Percentiles rank a stretch among this genome's conserved stretches.
Evolutionary conservation across 768 basidiomycete genomes (phyloP).

Genomic region (Trametes sanguinea): DNA sequence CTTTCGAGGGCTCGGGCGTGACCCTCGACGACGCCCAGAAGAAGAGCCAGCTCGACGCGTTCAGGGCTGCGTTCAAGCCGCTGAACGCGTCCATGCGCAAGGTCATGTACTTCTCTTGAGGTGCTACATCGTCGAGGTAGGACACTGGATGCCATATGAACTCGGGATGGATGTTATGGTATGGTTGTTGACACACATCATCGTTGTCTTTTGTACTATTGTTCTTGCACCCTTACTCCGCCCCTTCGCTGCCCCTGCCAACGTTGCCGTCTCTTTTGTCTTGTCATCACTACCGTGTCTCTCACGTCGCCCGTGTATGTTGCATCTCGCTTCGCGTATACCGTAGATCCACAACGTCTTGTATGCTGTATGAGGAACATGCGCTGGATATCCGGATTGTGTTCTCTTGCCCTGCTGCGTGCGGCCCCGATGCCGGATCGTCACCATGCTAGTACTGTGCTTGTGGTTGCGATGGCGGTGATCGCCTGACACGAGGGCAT

Average conservation of each 20-base stretch:
- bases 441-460: background rate
- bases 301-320: background rate
- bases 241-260: background rate
- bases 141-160: background rate
- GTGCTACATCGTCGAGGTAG: background rate
- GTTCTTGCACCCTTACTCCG: background rate
- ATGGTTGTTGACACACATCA: background rate
- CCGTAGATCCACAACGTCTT: background rate
- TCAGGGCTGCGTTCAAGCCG: constrained; percentile 55
- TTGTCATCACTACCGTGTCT: background rate
- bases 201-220: background rate
- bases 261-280: background rate
- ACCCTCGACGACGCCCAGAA: constrained; percentile 38
- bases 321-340: background rate
- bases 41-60: constrained; percentile 42
- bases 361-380: background rate
- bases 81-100: constrained; percentile 50
- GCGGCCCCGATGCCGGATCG: background rate
- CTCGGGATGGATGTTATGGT: background rate
- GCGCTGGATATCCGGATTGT: constrained; percentile 1
- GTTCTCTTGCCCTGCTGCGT: background rate
- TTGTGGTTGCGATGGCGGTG: background rate
- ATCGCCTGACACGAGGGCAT: background rate
- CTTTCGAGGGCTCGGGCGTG: constrained; percentile 62
- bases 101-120: constrained; percentile 41